Evolutionary conservation across 306 rosid species (phyloP).

Genomic region (Begonia masoniana): DNA sequence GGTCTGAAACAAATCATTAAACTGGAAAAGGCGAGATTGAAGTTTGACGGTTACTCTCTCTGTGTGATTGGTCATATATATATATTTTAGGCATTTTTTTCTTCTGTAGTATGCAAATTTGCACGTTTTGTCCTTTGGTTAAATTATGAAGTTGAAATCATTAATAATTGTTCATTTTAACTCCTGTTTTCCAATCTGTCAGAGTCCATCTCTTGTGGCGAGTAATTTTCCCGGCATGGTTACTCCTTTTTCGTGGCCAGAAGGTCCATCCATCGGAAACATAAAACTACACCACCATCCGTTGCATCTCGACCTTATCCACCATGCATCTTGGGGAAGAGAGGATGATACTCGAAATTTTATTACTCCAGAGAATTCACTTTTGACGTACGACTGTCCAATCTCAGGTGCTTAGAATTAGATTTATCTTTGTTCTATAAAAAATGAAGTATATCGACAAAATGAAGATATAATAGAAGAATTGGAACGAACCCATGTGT

Average conservation of each 20-base stretch:
- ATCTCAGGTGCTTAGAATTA: slow-evolving; percentile 55
- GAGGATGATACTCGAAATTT: slow-evolving; percentile 56
- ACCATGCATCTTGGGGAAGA: slow-evolving; percentile 57
- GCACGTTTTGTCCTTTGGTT: too few relatives aligned
- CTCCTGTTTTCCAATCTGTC: slow-evolving; percentile 13
- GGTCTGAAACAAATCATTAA: too few relatives aligned
- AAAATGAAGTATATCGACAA: too few relatives aligned
- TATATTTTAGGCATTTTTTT: too few relatives aligned
- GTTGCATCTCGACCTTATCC: slow-evolving; percentile 49
- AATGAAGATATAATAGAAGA: too few relatives aligned
- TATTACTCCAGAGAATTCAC: slow-evolving; percentile 63
- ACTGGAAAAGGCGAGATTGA: too few relatives aligned
- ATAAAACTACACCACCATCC: slow-evolving; percentile 72
- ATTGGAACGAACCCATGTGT: too few relatives aligned
- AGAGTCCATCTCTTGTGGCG: slow-evolving; percentile 51
- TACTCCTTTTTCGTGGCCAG: slow-evolving; percentile 56
- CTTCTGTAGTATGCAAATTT: too few relatives aligned
- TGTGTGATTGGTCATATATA: too few relatives aligned
- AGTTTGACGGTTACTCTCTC: too few relatives aligned
- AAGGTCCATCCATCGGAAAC: slow-evolving; percentile 38
- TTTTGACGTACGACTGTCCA: slow-evolving; percentile 57
- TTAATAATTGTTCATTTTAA: not conserved
- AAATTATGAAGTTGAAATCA: too few relatives aligned
- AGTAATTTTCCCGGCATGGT: slow-evolving; percentile 42
- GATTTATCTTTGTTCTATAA: too few relatives aligned